Conservation (phyloP, 495 filamentous ascomycete genomes). For the Aspergillus diversus region DNA sequence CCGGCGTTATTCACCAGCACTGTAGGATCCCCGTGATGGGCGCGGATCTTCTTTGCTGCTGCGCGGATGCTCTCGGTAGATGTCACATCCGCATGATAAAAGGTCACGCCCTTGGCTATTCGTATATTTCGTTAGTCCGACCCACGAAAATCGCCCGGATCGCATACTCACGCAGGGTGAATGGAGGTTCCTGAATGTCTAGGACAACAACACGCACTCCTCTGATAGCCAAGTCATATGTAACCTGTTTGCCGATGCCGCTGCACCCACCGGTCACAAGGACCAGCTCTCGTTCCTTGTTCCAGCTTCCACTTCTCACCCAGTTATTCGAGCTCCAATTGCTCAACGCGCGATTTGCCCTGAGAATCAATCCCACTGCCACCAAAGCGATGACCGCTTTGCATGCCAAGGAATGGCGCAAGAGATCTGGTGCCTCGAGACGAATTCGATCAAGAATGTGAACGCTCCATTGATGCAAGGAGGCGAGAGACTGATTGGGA, state of each 20-base stretch:
- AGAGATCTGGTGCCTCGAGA: too few relatives aligned
- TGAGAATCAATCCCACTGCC: too few relatives aligned
- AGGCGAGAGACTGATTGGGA: too few relatives aligned
- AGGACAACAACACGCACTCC: not conserved
- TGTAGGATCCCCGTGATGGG: constrained; percentile 49
- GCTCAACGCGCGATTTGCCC: too few relatives aligned
- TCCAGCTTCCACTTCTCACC: not conserved
- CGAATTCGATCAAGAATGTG: too few relatives aligned
- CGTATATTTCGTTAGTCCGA: not conserved
- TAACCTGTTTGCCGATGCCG: not conserved
- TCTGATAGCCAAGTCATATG: not conserved
- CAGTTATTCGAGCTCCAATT: too few relatives aligned
- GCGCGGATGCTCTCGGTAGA: constrained; percentile 45
- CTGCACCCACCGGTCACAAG: not conserved
- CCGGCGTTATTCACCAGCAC: constrained; percentile 67
- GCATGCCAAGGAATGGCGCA: too few relatives aligned
- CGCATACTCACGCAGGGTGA: not conserved
- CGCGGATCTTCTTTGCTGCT: constrained; percentile 49
- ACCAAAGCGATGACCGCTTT: too few relatives aligned
- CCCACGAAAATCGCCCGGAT: not conserved
- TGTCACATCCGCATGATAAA: constrained; percentile 57
- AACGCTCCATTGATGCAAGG: too few relatives aligned
- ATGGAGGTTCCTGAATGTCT: not conserved
- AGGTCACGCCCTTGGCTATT: constrained; percentile 42
- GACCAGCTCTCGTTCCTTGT: not conserved